Evolutionary conservation across 192 early-diverging fungal species (phyloP).

Genomic region (Chytriomyces sp.): DNA sequence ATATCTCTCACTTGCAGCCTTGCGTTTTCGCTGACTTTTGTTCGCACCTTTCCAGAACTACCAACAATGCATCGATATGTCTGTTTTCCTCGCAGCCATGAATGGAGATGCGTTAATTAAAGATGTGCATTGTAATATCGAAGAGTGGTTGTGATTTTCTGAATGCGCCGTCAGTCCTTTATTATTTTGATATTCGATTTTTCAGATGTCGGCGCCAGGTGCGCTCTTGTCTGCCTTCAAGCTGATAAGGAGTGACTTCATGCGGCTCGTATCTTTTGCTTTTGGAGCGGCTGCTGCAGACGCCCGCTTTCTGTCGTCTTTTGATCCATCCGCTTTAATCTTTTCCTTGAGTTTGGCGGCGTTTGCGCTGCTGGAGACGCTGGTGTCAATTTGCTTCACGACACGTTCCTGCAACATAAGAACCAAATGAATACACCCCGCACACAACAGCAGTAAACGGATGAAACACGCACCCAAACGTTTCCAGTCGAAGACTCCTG

Average conservation of each 20-base stretch:
- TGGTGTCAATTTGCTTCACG: constrained; percentile 51
- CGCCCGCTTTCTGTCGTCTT: constrained; percentile 42
- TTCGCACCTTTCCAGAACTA: background rate
- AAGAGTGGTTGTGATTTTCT: background rate
- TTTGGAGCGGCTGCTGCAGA: constrained; percentile 33
- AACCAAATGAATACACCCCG: background rate
- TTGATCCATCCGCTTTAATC: constrained; percentile 29
- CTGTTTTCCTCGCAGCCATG: background rate
- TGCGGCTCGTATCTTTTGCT: constrained; percentile 49
- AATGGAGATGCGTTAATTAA: background rate
- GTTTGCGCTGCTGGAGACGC: constrained; percentile 1
- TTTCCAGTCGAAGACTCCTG: constrained; percentile 47
- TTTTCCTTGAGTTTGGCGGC: constrained; percentile 37
- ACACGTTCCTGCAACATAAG: constrained; percentile 48
- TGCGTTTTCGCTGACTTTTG: background rate
- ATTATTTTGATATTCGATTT: background rate
- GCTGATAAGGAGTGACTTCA: constrained; percentile 56
- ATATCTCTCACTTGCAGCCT: background rate
- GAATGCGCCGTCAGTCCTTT: background rate
- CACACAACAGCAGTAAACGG: background rate
- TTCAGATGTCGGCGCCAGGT: constrained; percentile 39
- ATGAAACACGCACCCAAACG: constrained; percentile 48
- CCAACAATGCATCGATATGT: background rate
- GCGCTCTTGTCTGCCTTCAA: constrained; percentile 52
- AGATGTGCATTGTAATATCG: background rate